phyloP scores from a whole-genome alignment of 2,329 filamentous ascomycete genomes.

The Cadophora gregata region DNA sequence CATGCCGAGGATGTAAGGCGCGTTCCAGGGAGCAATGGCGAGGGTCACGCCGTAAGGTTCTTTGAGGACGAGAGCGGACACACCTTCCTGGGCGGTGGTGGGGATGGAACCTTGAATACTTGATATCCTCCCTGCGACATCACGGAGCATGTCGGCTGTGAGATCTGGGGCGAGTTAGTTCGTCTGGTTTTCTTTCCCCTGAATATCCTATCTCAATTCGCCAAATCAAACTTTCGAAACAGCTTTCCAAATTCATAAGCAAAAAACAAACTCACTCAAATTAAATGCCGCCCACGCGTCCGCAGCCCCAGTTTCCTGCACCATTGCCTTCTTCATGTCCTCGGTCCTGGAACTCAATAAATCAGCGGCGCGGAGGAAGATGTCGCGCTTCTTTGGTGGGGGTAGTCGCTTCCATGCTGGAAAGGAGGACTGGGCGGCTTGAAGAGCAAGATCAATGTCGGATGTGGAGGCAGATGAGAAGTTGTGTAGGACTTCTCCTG shows the following conservation, averaged over 20 bases:
- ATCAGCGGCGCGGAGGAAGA: constrained; percentile 73
- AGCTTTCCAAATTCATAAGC: not conserved
- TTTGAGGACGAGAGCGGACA: constrained; percentile 68
- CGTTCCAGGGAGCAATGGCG: constrained; percentile 79
- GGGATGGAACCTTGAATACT: constrained; percentile 47
- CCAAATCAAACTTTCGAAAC: not conserved
- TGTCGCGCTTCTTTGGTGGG: constrained; percentile 65
- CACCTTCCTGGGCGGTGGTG: constrained; percentile 51
- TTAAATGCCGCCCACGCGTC: constrained; percentile 49
- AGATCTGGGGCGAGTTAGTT: constrained; percentile 21
- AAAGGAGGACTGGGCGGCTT: constrained; percentile 69
- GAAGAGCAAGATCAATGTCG: constrained; percentile 59
- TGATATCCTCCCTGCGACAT: constrained; percentile 51
- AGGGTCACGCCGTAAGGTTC: constrained; percentile 83
- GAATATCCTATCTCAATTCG: not conserved
- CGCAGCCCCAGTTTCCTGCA: constrained; percentile 55
- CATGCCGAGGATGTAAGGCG: constrained; percentile 59
- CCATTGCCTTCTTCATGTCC: constrained; percentile 67
- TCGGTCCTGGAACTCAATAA: constrained; percentile 57
- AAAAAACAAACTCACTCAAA: constrained; percentile 29
- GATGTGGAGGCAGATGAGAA: constrained; percentile 62
- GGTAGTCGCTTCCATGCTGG: constrained; percentile 70
- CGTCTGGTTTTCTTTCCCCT: not conserved
- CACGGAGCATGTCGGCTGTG: constrained; percentile 48
- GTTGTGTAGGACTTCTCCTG: constrained; percentile 57